These are phyloP conservation scores for Echinosphaeria canescens DNA, from an alignment of 2,329 filamentous ascomycete species.

Conservation along the genomic window DNA sequence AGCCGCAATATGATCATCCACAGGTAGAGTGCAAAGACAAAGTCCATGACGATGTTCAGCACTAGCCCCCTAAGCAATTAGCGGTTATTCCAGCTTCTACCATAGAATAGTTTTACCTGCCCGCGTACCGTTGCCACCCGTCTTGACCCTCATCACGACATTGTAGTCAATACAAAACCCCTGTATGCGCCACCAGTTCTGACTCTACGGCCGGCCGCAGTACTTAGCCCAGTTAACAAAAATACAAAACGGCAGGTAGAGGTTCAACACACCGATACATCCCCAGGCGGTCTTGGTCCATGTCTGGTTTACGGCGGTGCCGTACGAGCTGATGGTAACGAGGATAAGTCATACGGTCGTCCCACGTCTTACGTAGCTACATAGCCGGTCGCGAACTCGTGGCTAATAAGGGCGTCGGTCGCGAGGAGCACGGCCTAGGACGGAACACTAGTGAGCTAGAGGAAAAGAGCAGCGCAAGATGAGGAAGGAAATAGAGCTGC, in stretches of 20 bases:
- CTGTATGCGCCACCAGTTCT: no score
- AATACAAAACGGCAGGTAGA: slow-evolving; percentile 23
- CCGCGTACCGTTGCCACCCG: slow-evolving; percentile 21
- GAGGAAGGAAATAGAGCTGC: slow-evolving; percentile 3
- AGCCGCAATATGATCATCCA: slow-evolving; percentile 24
- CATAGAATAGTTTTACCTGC: no score
- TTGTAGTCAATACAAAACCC: no score
- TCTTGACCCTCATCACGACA: slow-evolving; percentile 25
- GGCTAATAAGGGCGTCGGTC: slow-evolving; percentile 20
- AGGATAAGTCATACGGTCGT: slow-evolving; percentile 28
- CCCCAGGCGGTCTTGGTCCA: slow-evolving; percentile 15
- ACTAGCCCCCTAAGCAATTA: neutral
- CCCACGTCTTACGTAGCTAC: slow-evolving; percentile 19
- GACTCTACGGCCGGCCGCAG: no score
- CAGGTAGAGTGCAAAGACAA: slow-evolving; percentile 23
- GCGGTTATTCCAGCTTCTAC: neutral
- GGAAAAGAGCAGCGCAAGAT: neutral
- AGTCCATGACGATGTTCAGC: slow-evolving; percentile 17
- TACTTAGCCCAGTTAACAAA: no score
- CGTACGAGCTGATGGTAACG: slow-evolving; percentile 19
- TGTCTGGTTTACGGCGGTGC: slow-evolving; percentile 13
- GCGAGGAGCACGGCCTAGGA: slow-evolving; percentile 17
- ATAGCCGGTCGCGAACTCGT: slow-evolving; percentile 25
- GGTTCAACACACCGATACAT: slow-evolving; percentile 24
- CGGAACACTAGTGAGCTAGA: neutral